Conservation (phyloP, 495 filamentous ascomycete genomes). For the Tuber umbilicatum region DNA sequence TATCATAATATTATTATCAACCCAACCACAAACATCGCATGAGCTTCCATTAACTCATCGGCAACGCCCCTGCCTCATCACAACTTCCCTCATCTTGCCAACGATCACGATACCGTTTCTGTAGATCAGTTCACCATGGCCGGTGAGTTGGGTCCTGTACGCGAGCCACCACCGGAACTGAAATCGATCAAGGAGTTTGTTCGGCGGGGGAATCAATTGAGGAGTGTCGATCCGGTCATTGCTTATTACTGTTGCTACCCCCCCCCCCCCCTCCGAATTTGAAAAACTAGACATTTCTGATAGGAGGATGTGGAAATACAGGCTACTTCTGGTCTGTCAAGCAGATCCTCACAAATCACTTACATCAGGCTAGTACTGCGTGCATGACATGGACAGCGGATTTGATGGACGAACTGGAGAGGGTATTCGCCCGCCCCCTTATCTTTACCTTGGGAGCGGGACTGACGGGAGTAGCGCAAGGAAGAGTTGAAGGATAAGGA, state of each 20-base stretch:
- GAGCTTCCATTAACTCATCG: not conserved
- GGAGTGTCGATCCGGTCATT: slow-evolving; percentile 73
- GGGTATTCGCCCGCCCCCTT: slow-evolving; percentile 47
- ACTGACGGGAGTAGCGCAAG: slow-evolving; percentile 27
- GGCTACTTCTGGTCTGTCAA: slow-evolving; percentile 91
- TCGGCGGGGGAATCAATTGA: slow-evolving; percentile 73
- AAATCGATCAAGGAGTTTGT: slow-evolving; percentile 72
- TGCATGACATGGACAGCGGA: slow-evolving; percentile 67
- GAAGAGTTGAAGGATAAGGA: slow-evolving; percentile 52
- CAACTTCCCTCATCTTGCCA: not conserved
- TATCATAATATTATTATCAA: not conserved
- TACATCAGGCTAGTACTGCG: slow-evolving; percentile 71
- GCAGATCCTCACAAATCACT: slow-evolving; percentile 70
- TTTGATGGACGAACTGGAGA: slow-evolving; percentile 88
- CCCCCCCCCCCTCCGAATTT: not conserved
- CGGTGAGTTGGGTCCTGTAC: slow-evolving; percentile 9
- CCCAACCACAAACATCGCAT: slow-evolving; percentile 12
- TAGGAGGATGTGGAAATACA: slow-evolving; percentile 39
- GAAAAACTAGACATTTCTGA: not conserved
- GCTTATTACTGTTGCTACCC: slow-evolving; percentile 74
- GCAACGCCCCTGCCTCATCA: not conserved
- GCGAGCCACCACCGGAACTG: slow-evolving; percentile 62
- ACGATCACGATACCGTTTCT: not conserved
- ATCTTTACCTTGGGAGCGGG: not conserved
- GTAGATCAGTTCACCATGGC: slow-evolving; percentile 13